Evolutionary conservation across 768 basidiomycete genomes (phyloP), one percentile per base, ranked within the genome.

Genomic region (Tylopilus sp.): DNA sequence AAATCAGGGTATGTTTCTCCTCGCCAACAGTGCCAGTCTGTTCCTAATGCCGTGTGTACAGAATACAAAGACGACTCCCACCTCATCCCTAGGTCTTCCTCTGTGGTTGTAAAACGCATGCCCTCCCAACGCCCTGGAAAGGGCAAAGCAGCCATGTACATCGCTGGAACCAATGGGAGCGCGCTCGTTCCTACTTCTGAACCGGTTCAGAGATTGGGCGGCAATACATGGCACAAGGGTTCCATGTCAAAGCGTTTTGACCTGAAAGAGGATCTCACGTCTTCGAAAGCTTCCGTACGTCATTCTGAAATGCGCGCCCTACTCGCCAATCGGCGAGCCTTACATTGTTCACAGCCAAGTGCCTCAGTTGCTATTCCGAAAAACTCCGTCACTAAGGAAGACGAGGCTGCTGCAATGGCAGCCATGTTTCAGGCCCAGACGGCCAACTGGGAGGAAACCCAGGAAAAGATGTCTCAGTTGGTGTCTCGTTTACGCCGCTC

Each of bases 381-480:
- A 39, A 70, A 59, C 43, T 63, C 69, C 17, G 78, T 78, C 20
- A 73, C 77, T 2, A 76, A 79, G 56, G 80, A 82, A 44, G 95
- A 97, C 56, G 97, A 98, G 68, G 90, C 88, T 26, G 90, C 88
- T n/a, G 88, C 91, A 31, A 90, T 99, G 79, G 88, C 87, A n/a
- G 95, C 95, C 60, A 97, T 99, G 91, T 95, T 98, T 70, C 87
- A 91, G 70, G 89, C 89, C 53, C 90, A 93, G 72, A 85, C 85
- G 36, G 85, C 90, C 57, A 91, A 94, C 71, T 99, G 95, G 97
- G 89, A 97, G 76, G 90, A 95, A 80, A 88, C 94, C 66, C 93
- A 98, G 75, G 94, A 98, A 79, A 93, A 95, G 80, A 98, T 99
- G 95, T 88, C 94, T 68, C 86, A 92, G 97, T 99, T 78, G 78